phyloP scores from a whole-genome alignment of 208 protist species.

The Crithidia thermophila region DNA sequence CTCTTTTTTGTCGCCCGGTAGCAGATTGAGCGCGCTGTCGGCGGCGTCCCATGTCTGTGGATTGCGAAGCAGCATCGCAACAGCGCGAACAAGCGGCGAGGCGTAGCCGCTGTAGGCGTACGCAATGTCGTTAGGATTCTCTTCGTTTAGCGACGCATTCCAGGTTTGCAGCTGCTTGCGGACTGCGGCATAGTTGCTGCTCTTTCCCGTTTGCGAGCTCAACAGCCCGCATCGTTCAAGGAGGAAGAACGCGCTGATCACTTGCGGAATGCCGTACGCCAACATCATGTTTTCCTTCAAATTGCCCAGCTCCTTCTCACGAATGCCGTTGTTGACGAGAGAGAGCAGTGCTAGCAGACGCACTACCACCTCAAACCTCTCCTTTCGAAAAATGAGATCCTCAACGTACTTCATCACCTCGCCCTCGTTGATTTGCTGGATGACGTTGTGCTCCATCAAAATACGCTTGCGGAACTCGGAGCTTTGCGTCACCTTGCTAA shows the following conservation, averaged over 20 bases:
- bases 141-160: conserved; percentile 56
- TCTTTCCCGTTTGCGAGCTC: conserved; percentile 41
- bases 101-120: conserved; percentile 82
- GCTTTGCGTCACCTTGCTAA: conserved; percentile 72
- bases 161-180: conserved; percentile 66
- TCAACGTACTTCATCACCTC: conserved; percentile 85
- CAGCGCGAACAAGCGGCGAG: conserved; percentile 57
- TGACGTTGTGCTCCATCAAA: conserved; percentile 75
- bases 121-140: conserved; percentile 68
- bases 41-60: conserved; percentile 45
- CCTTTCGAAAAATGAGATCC: conserved; percentile 69
- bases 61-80: conserved; percentile 54
- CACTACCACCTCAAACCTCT: conserved; percentile 62
- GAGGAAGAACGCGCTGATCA: conserved; percentile 57
- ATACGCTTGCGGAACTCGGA: conserved; percentile 70
- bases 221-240: conserved; percentile 71
- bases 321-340: conserved; percentile 81
- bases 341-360: conserved; percentile 85
- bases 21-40: conserved; percentile 38
- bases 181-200: conserved; percentile 48
- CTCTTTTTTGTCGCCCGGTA: conserved; percentile 61
- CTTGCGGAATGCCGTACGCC: conserved; percentile 82
- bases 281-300: conserved; percentile 87
- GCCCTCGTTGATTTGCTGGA: conserved; percentile 70
- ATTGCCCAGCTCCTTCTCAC: conserved; percentile 57